Evolutionary conservation across 768 basidiomycete species (phyloP).

Genomic region (Mycena epipterygia): DNA sequence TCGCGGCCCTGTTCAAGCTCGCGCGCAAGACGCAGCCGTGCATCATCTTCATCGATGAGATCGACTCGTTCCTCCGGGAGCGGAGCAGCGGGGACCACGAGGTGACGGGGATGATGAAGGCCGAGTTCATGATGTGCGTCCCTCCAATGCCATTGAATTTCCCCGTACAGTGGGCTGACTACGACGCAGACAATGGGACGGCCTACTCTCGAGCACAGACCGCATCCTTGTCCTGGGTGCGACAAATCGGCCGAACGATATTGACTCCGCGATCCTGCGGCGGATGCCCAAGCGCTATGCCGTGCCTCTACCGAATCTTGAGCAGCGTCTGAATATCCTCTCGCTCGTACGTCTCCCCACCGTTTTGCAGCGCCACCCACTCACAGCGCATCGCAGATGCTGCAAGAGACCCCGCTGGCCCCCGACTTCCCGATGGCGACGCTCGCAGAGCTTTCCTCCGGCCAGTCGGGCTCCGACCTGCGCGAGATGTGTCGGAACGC

Average conservation of each 20-base stretch:
- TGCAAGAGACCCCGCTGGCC: conserved; percentile 80
- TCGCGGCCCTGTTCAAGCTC: conserved; percentile 93
- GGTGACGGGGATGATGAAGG: conserved; percentile 99
- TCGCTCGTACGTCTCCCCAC: conserved; percentile 65
- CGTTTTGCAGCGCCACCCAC: not conserved
- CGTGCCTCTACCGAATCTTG: conserved; percentile 80
- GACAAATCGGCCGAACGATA: conserved; percentile 95
- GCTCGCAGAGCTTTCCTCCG: conserved; percentile 79
- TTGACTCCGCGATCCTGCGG: conserved; percentile 87
- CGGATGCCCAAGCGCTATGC: conserved; percentile 99
- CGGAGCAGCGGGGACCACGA: conserved; percentile 93
- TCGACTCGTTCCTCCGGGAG: conserved; percentile 94
- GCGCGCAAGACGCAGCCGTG: conserved; percentile 94
- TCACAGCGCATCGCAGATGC: conserved; percentile 70
- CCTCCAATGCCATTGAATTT: not conserved
- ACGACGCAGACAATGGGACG: conserved; percentile 88
- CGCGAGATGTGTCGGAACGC: conserved; percentile 94
- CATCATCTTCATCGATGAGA: conserved; percentile 99
- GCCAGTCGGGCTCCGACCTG: conserved; percentile 91
- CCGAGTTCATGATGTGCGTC: conserved; percentile 44
- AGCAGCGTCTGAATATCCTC: conserved; percentile 90
- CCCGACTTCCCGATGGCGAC: conserved; percentile 69
- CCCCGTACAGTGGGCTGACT: conserved; percentile 10
- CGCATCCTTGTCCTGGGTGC: conserved; percentile 94
- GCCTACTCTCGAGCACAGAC: conserved; percentile 83